phyloP scores from a whole-genome alignment of 1,284 basidiomycete genomes.

The Leccinum solheimii region DNA sequence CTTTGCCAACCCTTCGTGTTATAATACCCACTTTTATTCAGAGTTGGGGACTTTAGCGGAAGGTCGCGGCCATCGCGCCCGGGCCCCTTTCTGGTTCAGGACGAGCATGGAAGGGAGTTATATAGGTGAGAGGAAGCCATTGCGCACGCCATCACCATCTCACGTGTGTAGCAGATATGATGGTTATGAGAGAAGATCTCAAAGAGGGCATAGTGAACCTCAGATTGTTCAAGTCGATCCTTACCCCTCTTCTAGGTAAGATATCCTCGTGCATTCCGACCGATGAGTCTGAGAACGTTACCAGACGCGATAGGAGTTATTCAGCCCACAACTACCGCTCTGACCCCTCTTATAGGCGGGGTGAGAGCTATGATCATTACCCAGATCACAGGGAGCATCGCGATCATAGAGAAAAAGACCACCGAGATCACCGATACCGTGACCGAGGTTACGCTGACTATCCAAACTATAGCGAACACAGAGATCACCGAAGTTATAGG shows the following conservation, averaged over 20 bases:
- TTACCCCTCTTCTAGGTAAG: slow-evolving; percentile 28
- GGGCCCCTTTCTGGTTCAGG: slow-evolving; percentile 48
- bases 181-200: slow-evolving; percentile 23
- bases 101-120: slow-evolving; percentile 49
- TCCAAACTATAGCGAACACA: slow-evolving; percentile 21
- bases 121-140: slow-evolving; percentile 40
- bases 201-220: slow-evolving; percentile 29
- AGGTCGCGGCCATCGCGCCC: slow-evolving; percentile 26
- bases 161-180: slow-evolving; percentile 30
- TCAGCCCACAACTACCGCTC: slow-evolving; percentile 26
- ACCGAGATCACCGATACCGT: slow-evolving; percentile 27
- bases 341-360: slow-evolving; percentile 27
- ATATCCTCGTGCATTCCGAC: slow-evolving; percentile 2
- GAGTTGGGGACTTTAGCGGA: slow-evolving; percentile 47
- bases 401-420: slow-evolving; percentile 23
- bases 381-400: slow-evolving; percentile 26
- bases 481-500: slow-evolving; percentile 20
- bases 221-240: slow-evolving; percentile 29
- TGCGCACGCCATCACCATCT: slow-evolving; percentile 3
- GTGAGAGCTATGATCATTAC: slow-evolving; percentile 19
- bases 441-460: slow-evolving; percentile 24
- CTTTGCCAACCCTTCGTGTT: slow-evolving; percentile 3
- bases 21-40: slow-evolving; percentile 31
- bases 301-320: slow-evolving; percentile 30
- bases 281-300: slow-evolving; percentile 8